Base-by-base conservation (phyloP, 2,329 filamentous ascomycete genomes). In the Diaporthe aspalathi region DNA sequence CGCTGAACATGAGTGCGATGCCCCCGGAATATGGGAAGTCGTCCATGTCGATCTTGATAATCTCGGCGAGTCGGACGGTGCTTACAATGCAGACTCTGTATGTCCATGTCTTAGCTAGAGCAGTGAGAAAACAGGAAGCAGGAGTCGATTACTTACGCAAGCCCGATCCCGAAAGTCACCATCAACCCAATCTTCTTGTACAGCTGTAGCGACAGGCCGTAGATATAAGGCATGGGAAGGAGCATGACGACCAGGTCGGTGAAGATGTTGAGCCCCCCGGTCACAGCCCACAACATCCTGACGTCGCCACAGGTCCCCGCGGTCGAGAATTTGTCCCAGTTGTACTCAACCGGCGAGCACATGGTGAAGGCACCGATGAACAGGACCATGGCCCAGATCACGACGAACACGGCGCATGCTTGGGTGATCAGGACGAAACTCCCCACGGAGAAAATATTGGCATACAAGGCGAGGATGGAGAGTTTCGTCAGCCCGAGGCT, bases 81-180 rank as follows among this genome's bases (percentile, higher is more conserved):
- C 71, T 72, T 14, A 72, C 68, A 35, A 70, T 62, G 57, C 68
- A 72, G 27, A 72, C 71, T 14, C 71, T 72, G 67, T 63, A 40
- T 57, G 16, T 8, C 17, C 38, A 62, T 62, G 24, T 62, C 2
- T 62, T 62, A 62, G 56, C 38, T 14, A 32, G 24, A 16, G 56
- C 24, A 47, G 17, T 62, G 20, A 32, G 56, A 45, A 45, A 17
- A 62, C 8, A 24, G 9, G n/a, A 29, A 32, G 24, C 38, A 45
- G 56, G 17, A 45, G 11, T 14, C 29, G 32, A 14, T 62, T 14
- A 70, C 66, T 32, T 60, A 68, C 66, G 54, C 43, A 47, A 68
- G 54, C n/a, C 50, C 66, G 35, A 68, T 45, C 14, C 66, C 66
- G 14, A 68, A 68, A 40, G 66, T 68, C 17, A 68, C 32, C 66